Evolutionary conservation across 2,329 filamentous ascomycete genomes (phyloP).

Genomic region (Chrysoporthe cubensis): DNA sequence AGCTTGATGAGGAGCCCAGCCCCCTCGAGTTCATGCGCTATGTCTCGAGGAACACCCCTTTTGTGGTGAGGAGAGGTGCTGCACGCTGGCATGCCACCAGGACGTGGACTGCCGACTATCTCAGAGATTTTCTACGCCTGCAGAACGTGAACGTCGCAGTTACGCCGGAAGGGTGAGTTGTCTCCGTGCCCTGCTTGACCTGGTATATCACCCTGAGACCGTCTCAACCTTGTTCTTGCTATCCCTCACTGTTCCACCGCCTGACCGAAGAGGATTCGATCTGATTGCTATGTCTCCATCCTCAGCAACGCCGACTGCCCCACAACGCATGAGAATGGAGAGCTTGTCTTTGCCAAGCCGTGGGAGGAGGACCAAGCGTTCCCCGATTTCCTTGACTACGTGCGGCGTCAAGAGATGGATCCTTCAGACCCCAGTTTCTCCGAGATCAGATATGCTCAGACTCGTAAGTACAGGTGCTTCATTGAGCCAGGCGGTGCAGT

Average conservation of each 20-base stretch:
- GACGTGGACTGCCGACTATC: slow-evolving; percentile 65
- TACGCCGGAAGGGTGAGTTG: slow-evolving; percentile 69
- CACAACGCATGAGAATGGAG: slow-evolving; percentile 42
- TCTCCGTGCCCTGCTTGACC: neutral
- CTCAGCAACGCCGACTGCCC: slow-evolving; percentile 56
- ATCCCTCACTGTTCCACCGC: neutral
- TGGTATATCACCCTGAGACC: neutral
- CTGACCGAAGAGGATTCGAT: neutral
- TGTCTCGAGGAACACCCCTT: slow-evolving; percentile 74
- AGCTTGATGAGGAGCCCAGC: slow-evolving; percentile 67
- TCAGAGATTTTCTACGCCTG: slow-evolving; percentile 58
- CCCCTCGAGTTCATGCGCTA: slow-evolving; percentile 81
- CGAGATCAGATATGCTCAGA: slow-evolving; percentile 75
- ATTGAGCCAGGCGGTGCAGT: neutral
- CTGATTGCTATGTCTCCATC: slow-evolving; percentile 10
- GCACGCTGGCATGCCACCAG: slow-evolving; percentile 63
- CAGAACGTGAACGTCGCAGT: slow-evolving; percentile 74
- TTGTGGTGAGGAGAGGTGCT: slow-evolving; percentile 69
- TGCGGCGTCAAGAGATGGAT: slow-evolving; percentile 60
- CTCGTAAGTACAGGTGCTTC: slow-evolving; percentile 56
- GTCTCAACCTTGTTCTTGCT: neutral
- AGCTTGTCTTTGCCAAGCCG: slow-evolving; percentile 70
- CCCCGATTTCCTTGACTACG: slow-evolving; percentile 61
- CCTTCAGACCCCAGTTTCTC: slow-evolving; percentile 33
- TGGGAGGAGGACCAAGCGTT: slow-evolving; percentile 70